Evolutionary conservation across 306 rosid genomes (phyloP), one percentile per base, ranked within the genome.

Genomic region (Fragaria vesca): DNA sequence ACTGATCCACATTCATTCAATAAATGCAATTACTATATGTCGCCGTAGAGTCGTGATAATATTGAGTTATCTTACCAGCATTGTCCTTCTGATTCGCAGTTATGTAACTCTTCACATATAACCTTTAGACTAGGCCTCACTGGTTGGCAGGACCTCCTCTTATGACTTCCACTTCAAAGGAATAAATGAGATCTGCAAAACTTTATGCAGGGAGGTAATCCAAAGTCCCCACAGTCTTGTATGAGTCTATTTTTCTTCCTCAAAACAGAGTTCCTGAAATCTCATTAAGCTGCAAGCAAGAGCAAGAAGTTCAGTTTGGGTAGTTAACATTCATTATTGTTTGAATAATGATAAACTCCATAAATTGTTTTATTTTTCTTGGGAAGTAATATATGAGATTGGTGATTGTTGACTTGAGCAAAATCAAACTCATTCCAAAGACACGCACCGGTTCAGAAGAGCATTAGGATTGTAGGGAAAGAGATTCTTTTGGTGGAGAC

Each of bases 391-490:
- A 4, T 15, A 15, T 12, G 24, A 48, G 13, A 34, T 28, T 24
- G 12, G 6, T 36, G 50, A 17, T 26, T 48, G 55, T 76, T 57
- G 7, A 75, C 40, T 0, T 40, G 46, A 21, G 50, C 82, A 74
- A n/a, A 74, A 42, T 57, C 48, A 40, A 74, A 71, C 76, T 38
- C 79, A 80, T 55, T 63, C 74, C 58, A 51, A 51, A 5, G 46
- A 54, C 36, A 75, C 82, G 2, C 78, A 86, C 97, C 91, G 89
- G 57, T 75, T 90, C 87, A 93, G 69, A 82, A 93, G 96, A 57
- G 79, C 93, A 57, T 79, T 78, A 12, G 93, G 96, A 76, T 93
- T 87, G 89, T 93, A 93, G 18, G 97, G 96, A 86, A 94, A 94
- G 74, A 94, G 78, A 81, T 87, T 81, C 87, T 94, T 93, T 61